phyloP scores from a whole-genome alignment of 192 early-diverging fungal species.

The Coemansia sp. region DNA sequence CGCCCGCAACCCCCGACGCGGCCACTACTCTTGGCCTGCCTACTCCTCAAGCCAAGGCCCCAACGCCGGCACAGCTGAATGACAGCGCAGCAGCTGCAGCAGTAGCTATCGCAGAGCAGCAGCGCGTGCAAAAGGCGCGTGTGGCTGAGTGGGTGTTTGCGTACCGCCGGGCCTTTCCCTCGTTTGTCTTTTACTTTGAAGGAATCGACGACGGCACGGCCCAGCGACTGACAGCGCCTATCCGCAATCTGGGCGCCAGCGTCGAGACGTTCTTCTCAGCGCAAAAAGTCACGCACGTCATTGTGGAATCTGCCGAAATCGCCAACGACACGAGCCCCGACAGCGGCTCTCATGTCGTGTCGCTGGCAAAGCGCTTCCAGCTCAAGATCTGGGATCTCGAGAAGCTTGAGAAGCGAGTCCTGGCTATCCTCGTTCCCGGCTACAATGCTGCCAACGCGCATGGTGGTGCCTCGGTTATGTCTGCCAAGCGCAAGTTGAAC shows the following conservation, averaged over 20 bases:
- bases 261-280: constrained; percentile 55
- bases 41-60: neutral
- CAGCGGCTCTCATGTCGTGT: constrained; percentile 31
- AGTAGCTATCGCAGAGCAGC: constrained; percentile 23
- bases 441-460: constrained; percentile 30
- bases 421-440: constrained; percentile 39
- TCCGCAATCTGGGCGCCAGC: constrained; percentile 32
- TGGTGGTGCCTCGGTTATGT: constrained; percentile 28
- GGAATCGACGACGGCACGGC: constrained; percentile 44
- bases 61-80: neutral
- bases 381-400: constrained; percentile 47
- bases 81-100: neutral
- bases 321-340: constrained; percentile 14
- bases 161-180: constrained; percentile 46
- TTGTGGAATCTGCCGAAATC: constrained; percentile 21
- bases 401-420: constrained; percentile 49
- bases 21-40: neutral
- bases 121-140: constrained; percentile 39
- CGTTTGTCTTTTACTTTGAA: constrained; percentile 56
- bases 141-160: constrained; percentile 52
- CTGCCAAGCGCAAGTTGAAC: constrained; percentile 52
- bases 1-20: neutral
- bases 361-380: constrained; percentile 39
- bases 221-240: constrained; percentile 36
- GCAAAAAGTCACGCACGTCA: constrained; percentile 53